Evolutionary conservation across 768 basidiomycete genomes (phyloP).

Genomic region (Leccinum olivaceopallidum): DNA sequence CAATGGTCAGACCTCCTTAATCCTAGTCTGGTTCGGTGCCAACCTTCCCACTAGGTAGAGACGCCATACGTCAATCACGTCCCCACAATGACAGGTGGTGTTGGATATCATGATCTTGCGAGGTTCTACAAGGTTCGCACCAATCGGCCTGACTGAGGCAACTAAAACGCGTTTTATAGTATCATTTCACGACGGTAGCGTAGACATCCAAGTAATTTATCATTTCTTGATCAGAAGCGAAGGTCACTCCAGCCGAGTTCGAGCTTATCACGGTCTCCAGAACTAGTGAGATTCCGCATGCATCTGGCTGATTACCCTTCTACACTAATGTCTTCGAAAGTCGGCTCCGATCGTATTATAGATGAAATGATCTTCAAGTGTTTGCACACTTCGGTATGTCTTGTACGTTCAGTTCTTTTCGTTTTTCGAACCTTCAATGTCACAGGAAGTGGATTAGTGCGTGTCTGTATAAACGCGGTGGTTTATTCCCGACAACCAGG

Average conservation of each 20-base stretch:
- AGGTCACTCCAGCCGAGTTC: conserved; percentile 44
- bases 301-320: neutral
- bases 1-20: conserved; percentile 33
- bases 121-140: conserved; percentile 45
- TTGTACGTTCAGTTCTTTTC: neutral
- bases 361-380: conserved; percentile 51
- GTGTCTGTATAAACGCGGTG: conserved; percentile 8
- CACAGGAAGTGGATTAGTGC: conserved; percentile 44
- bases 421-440: neutral
- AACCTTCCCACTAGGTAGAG: conserved; percentile 32
- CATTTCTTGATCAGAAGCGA: conserved; percentile 6
- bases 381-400: conserved; percentile 38
- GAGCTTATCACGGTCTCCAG: conserved; percentile 43
- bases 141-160: neutral
- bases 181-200: conserved; percentile 39
- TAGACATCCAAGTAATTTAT: neutral
- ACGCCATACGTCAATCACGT: conserved; percentile 45
- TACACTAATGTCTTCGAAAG: conserved; percentile 13
- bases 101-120: conserved; percentile 41
- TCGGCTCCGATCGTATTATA: conserved; percentile 45
- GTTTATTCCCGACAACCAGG: conserved; percentile 4
- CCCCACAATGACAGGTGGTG: conserved; percentile 48
- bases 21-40: neutral
- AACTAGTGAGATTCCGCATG: conserved; percentile 32
- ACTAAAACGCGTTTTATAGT: conserved; percentile 24